Percentiles rank a stretch among this genome's conserved stretches.
Evolutionary conservation across 805 yeast genomes (phyloP).

Genomic region (Saturnispora saitoi): DNA sequence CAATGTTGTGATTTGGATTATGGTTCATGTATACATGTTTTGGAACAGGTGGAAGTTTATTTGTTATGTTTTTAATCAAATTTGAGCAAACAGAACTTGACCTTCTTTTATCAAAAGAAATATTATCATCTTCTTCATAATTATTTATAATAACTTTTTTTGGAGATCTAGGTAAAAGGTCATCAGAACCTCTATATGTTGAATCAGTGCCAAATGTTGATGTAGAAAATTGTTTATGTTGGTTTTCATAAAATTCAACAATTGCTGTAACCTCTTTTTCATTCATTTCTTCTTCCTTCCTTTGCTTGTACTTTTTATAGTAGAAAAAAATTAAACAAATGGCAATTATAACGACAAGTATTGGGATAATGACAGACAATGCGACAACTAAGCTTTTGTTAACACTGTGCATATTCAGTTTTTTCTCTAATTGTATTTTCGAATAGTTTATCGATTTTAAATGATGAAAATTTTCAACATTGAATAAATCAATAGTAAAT

Average conservation of each 20-base stretch:
- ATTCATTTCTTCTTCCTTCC: constrained; percentile 22
- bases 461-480: constrained; percentile 29
- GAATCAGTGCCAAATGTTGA: constrained; percentile 16
- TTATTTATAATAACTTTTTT: constrained; percentile 23
- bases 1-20: constrained; percentile 8
- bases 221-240: constrained; percentile 18
- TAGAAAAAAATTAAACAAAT: constrained; percentile 25
- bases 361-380: constrained; percentile 37
- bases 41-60: constrained; percentile 12
- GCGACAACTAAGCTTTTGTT: constrained; percentile 33
- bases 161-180: constrained; percentile 7
- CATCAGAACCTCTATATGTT: constrained; percentile 8
- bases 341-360: constrained; percentile 30
- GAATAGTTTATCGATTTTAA: constrained; percentile 29
- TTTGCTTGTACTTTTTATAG: constrained; percentile 22
- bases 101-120: constrained; percentile 32
- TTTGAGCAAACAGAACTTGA: neutral
- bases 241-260: constrained; percentile 26
- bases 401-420: constrained; percentile 9
- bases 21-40: constrained; percentile 7
- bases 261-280: constrained; percentile 25
- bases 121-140: constrained; percentile 33
- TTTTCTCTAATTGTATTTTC: constrained; percentile 9
- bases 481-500: constrained; percentile 35
- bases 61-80: constrained; percentile 1